These are phyloP conservation scores for Arthromyces matolae DNA, from an alignment of 768 basidiomycete genomes.

Conservation along the genomic window DNA sequence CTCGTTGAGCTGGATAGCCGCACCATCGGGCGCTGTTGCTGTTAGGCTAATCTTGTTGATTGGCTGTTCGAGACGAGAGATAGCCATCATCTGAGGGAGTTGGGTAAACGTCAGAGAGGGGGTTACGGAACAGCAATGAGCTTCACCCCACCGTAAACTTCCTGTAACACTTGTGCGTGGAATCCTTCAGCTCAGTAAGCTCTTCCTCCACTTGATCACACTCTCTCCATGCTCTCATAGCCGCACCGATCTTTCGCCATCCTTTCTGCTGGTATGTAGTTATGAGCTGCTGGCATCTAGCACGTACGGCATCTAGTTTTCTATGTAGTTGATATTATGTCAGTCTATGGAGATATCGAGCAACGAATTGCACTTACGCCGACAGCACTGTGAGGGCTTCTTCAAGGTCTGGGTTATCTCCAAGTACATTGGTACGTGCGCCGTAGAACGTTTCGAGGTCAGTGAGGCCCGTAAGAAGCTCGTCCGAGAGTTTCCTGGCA, in stretches of 20 bases:
- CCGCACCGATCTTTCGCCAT: slow-evolving; percentile 7
- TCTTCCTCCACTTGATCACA: slow-evolving; percentile 9
- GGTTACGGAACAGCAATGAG: not conserved
- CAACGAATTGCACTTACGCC: not conserved
- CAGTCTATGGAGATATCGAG: not conserved
- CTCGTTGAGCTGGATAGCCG: slow-evolving; percentile 2
- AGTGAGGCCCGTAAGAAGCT: slow-evolving; percentile 5
- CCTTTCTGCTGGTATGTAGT: not conserved
- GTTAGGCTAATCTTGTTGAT: slow-evolving; percentile 2
- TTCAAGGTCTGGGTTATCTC: slow-evolving; percentile 5
- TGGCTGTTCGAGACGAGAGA: slow-evolving; percentile 13
- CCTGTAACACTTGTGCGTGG: slow-evolving; percentile 12
- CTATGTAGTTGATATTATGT: not conserved
- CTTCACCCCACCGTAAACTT: slow-evolving; percentile 15
- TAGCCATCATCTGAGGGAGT: slow-evolving; percentile 10
- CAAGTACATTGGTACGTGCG: slow-evolving; percentile 5
- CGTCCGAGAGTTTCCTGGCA: slow-evolving; percentile 7
- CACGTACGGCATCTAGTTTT: slow-evolving; percentile 1
- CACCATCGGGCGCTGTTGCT: not conserved
- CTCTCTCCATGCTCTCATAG: slow-evolving; percentile 5
- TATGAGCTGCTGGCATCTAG: not conserved
- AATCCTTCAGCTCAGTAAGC: slow-evolving; percentile 9
- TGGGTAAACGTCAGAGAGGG: no score
- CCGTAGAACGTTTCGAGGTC: slow-evolving; percentile 12
- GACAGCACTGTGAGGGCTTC: slow-evolving; percentile 1